Evolutionary conservation across 768 basidiomycete genomes (phyloP), one percentile per base, ranked within the genome.

Genomic region (Ramaria rubella): DNA sequence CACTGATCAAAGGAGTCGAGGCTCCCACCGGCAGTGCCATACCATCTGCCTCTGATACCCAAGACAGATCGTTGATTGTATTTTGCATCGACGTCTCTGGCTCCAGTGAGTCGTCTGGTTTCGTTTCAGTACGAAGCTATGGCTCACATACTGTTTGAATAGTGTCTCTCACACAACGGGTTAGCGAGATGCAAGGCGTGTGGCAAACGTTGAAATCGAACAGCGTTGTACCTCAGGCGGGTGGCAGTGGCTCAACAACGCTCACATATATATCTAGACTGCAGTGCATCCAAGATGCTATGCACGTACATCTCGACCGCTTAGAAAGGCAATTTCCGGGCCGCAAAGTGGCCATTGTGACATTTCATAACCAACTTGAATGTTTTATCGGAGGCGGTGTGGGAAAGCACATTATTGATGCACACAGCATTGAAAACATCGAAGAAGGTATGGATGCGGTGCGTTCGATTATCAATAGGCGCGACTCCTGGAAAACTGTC

Each of bases 211-310:
- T 8, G 24, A 30, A 31, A 55, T 33, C 15, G 24, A 30, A 31
- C 4, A 45, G 43, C 26, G 29, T 4, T 3, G 26, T 5, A 2
- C 44, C 30, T 19, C 5, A 27, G 38, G 15, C n/a, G n/a, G n/a
- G n/a, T n/a, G 36, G 14, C 36, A n/a, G n/a, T 9, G 15, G 27
- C 12, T 7, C 11, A 12, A 23, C 11, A n/a, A 19, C 33, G 8
- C 11, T 17, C 21, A 30, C 24, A 4, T 30, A 46, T 31, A 21
- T 55, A 29, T n/a, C 42, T 23, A 21, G 54, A 21, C n/a, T 55
- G 19, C 12, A 55, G 23, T 55, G 54, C 44, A 55, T 55, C 31
- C 54, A 55, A n/a, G 54, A 55, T 24, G 54, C 54, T n/a, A 55
- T 55, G 54, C 24, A 33, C 8, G 54, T 48, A 11, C 54, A 55